Evolutionary conservation across 1,284 basidiomycete species (phyloP), one percentile per base, ranked within the genome.

Genomic region (Coniferiporia weirii): DNA sequence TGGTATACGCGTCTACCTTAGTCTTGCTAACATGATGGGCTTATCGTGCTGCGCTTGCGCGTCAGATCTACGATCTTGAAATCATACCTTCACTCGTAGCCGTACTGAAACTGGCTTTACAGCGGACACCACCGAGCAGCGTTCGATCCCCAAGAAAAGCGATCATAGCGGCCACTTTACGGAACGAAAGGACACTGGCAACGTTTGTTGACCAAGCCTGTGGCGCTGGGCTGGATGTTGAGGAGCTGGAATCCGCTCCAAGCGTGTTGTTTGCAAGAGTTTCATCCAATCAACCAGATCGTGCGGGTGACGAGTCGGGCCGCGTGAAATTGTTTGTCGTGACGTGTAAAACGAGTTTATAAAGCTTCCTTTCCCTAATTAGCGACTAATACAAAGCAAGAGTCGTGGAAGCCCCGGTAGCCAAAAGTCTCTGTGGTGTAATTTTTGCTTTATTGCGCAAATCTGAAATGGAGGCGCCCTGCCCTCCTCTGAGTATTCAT

Each of bases 21-120:
- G 49, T 20, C 17, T 19, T 57, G 32, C 44, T 5, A 34, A 22
- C 20, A 17, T 27, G 27, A 27, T 5, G 34, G 10, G 10, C 5
- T 15, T 8, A 3, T n/a, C 35, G 20, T 38, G 15, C 15, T 7
- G 38, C 12, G 2, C 38, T 13, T 27, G 22, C 45, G 20, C 1
- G 22, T 35, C 56, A 91, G 89, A 81, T 88, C 3, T 91, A 86
- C 65, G 86, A 90, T 64, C 83, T 85, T 3, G 70, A 69, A 10
- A 74, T 89, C 48, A 79, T 90, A 44, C 77, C 80, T 4, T 72
- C 83, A 0, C 74, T 91, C 3, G 75, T 84, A 1, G 71, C 75
- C 3, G 78, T 79, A 2, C 68, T 91, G 6, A 66, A 64, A 51
- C 66, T 83, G n/a, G 76, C 76, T n/a, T 70, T 88, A n/a, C 63